phyloP scores from a whole-genome alignment of 2,329 filamentous ascomycete species.

The Grosmannia huntii region DNA sequence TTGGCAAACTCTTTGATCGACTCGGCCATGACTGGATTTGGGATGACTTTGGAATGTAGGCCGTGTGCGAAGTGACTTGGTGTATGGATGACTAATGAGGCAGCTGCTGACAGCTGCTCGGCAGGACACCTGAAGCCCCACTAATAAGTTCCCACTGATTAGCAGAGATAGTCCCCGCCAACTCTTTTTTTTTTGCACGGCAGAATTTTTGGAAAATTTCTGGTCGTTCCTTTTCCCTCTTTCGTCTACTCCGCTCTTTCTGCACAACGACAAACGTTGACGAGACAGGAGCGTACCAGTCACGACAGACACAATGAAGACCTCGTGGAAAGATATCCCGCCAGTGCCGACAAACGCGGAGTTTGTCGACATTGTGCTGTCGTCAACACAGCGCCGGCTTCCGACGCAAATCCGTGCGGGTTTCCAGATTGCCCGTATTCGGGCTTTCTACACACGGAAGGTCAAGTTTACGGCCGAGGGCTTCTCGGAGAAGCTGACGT shows the following conservation, averaged over 20 bases:
- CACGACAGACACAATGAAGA: slow-evolving; percentile 12
- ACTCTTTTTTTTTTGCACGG: slow-evolving; percentile 4
- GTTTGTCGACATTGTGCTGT: slow-evolving; percentile 95
- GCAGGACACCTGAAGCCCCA: background rate
- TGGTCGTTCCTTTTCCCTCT: background rate
- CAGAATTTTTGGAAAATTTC: slow-evolving; percentile 4
- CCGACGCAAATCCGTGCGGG: slow-evolving; percentile 84
- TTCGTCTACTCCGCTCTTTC: background rate
- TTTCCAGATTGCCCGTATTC: slow-evolving; percentile 91
- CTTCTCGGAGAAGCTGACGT: slow-evolving; percentile 76
- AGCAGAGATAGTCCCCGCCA: slow-evolving; percentile 2
- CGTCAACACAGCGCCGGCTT: slow-evolving; percentile 79
- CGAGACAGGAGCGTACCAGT: background rate
- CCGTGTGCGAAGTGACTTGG: background rate
- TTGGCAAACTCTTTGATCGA: background rate
- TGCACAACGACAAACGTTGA: background rate
- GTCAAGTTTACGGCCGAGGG: slow-evolving; percentile 91
- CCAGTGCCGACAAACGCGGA: slow-evolving; percentile 87
- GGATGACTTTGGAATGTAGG: no score
- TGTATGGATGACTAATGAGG: background rate
- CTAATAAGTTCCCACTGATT: background rate
- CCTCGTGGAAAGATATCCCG: slow-evolving; percentile 56
- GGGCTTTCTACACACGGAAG: slow-evolving; percentile 89
- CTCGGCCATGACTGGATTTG: background rate
- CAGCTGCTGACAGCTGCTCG: background rate